Conservation (phyloP, 148 eudicot genomes). For the Dianthus caryophyllus region DNA sequence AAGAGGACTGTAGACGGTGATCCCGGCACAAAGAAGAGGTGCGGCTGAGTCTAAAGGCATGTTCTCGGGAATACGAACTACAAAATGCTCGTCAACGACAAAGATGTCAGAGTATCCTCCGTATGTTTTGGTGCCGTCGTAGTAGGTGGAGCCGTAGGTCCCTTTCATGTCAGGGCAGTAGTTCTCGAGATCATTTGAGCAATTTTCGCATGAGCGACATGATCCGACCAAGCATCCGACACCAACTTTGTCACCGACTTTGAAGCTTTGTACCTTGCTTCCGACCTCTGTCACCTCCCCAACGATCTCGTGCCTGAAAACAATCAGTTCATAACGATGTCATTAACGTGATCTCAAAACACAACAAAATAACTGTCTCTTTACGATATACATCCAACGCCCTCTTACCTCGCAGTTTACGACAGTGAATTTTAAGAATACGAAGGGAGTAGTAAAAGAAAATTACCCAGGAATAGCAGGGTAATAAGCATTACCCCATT, state of each 20-base stretch:
- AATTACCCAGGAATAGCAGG: constrained; percentile 30
- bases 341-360: too few relatives aligned
- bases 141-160: constrained; percentile 18
- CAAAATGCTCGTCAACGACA: constrained; percentile 22
- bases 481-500: constrained; percentile 25
- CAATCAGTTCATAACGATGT: background rate
- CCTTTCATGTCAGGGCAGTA: constrained; percentile 12
- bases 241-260: constrained; percentile 33
- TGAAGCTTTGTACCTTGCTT: constrained; percentile 26
- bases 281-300: constrained; percentile 24
- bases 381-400: too few relatives aligned
- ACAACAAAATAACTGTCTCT: too few relatives aligned
- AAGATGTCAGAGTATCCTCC: constrained; percentile 35
- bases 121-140: constrained; percentile 24
- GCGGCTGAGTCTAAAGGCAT: constrained; percentile 17
- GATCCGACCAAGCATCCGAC: constrained; percentile 33
- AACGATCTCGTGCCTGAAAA: constrained; percentile 20
- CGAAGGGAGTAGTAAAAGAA: background rate
- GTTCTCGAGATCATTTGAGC: constrained; percentile 13
- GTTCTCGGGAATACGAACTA: constrained; percentile 10
- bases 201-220: constrained; percentile 24
- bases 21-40: constrained; percentile 21
- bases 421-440: background rate
- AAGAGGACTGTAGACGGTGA: constrained; percentile 17
- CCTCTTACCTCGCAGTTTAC: too few relatives aligned